phyloP scores from a whole-genome alignment of 108 stramenopile genomes.

The Conticribra weissflogii region DNA sequence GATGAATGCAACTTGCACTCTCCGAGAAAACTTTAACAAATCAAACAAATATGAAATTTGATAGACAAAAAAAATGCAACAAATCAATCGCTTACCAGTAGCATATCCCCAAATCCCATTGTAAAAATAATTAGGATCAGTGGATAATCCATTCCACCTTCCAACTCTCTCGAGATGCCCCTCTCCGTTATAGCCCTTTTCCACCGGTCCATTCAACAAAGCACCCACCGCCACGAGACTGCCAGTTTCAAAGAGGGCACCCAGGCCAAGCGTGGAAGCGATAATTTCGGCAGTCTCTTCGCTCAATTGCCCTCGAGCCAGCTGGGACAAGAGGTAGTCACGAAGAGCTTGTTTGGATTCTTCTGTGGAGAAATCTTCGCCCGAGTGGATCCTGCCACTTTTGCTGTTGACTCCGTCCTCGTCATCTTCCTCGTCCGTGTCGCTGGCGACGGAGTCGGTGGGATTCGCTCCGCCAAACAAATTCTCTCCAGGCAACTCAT shows the following conservation, averaged over 20 bases:
- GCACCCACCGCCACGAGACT: background rate
- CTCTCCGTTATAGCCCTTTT: conserved; percentile 14
- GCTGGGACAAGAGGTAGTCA: conserved; percentile 12
- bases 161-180: conserved; percentile 27
- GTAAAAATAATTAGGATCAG: background rate
- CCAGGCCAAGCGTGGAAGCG: conserved; percentile 29
- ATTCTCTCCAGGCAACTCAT: too few species aligned
- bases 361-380: too few species aligned
- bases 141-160: conserved; percentile 3
- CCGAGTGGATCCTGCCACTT: too few species aligned
- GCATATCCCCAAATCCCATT: conserved; percentile 39
- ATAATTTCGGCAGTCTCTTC: conserved; percentile 34
- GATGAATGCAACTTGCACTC: too few species aligned
- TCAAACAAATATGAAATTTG: too few species aligned
- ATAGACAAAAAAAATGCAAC: too few species aligned
- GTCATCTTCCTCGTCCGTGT: too few species aligned
- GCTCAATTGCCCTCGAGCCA: conserved; percentile 11
- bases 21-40: too few species aligned
- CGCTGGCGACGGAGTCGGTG: conserved; percentile 19
- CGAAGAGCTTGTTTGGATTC: conserved; percentile 19
- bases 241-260: conserved; percentile 5
- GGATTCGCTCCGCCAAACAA: too few species aligned
- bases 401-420: too few species aligned
- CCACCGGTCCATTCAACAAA: conserved; percentile 14
- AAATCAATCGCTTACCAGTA: too few species aligned